Evolutionary conservation across 2,329 filamentous ascomycete species (phyloP), one percentile per base, ranked within the genome.

Genomic region (Epicoccum nigrum): DNA sequence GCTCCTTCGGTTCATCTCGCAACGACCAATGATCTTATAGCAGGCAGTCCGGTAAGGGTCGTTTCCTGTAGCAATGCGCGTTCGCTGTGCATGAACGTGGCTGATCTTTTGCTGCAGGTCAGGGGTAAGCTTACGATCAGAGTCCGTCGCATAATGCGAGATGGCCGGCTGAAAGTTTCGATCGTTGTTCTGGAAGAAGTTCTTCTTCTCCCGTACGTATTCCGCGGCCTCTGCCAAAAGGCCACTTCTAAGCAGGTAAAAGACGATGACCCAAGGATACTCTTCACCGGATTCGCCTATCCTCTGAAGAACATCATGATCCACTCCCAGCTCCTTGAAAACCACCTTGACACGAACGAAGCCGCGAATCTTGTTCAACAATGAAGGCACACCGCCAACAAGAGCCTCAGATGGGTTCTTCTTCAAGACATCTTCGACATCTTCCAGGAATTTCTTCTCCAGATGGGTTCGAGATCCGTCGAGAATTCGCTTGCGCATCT

Each of bases 31-130:
- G 55, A 99, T 87, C 80, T 99, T 97, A 81, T 97, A 97, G 73
- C 94, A 97, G 39, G 93, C 92, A 86, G 96, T 92, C 45, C 92
- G 87, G 77, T 95, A 99, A 20, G 94, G 94, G 71, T 99, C 94
- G 1, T 90, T 89, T 68, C 92, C 90, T 0, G 90, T 89, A 0
- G 90, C 90, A 65, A 95, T 90, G 58, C 90, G 87, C 20, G 87
- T 83, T 37, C 92, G 87, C 70, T 95, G 90, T 43, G 88, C 88
- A 74, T 95, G 97, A 69, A 97, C 92, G 57, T 89, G 90, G 62
- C 89, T 89, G 74, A 96, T 96, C 57, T 90, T 89, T 61, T 92
- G 89, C 65, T 96, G 89, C 50, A 96, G 77, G 56, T 92, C 88
- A 33, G 86, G 83, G 59, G 86, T 86, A 21, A 99, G 81, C 52